A percentile compares a stretch with the other conserved stretches of the same genome.
Conservation (phyloP, 1,284 basidiomycete genomes). For the Tremellales sp. region DNA sequence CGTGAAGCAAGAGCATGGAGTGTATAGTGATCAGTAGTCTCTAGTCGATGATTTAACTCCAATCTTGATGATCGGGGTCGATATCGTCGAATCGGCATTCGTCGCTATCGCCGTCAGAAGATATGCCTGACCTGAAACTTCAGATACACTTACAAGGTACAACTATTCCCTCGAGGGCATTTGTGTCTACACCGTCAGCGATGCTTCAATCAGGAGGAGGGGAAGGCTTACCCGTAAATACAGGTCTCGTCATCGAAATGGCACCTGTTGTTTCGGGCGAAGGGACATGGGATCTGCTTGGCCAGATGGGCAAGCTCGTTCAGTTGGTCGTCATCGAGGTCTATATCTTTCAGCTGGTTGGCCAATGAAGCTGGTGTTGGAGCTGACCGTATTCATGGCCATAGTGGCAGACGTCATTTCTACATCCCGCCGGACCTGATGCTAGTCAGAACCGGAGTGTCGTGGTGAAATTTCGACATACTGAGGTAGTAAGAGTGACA, state of each 20-base stretch:
- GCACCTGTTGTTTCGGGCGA: conserved; percentile 29
- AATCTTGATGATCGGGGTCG: neutral
- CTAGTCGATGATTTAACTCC: neutral
- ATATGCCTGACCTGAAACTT: neutral
- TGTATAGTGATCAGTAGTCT: too few relatives aligned
- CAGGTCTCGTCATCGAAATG: conserved; percentile 37
- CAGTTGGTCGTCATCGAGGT: conserved; percentile 32
- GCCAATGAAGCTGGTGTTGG: neutral
- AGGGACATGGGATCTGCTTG: conserved; percentile 41
- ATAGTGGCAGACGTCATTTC: conserved; percentile 37
- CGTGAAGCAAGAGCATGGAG: too few relatives aligned
- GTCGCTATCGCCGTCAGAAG: neutral
- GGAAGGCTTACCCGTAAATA: conserved; percentile 28
- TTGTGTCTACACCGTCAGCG: neutral
- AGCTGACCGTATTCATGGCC: conserved; percentile 33
- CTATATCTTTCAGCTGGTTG: conserved; percentile 4
- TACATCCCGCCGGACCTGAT: conserved; percentile 14
- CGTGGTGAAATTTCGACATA: neutral
- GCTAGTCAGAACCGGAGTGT: too few relatives aligned
- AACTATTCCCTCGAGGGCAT: neutral
- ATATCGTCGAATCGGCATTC: neutral
- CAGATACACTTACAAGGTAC: neutral
- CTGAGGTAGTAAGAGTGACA: conserved; percentile 25
- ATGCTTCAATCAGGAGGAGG: neutral
- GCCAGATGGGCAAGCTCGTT: conserved; percentile 34